Base-by-base conservation (phyloP, 495 filamentous ascomycete species). In the Xylaria cubensis region DNA sequence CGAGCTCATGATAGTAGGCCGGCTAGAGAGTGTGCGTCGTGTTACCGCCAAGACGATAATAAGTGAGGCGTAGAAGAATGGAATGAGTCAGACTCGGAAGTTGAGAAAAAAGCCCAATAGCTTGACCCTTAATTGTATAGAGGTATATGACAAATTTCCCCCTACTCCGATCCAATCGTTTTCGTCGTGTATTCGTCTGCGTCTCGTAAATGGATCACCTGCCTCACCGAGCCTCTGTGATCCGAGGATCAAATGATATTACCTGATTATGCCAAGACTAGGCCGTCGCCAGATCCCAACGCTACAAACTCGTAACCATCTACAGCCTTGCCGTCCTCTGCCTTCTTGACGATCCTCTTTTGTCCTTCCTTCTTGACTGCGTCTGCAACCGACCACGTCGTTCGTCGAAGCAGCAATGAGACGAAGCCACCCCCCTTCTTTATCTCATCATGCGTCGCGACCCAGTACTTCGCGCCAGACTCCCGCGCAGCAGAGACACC, bases 381-480 rank as follows among this genome's bases (percentile, higher is more conserved):
- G 39, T 86, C 86, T 61, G 81, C 74, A 53, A 86, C 53, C 0
- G 76, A 83, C 67, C 84, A 79, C 13, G 78, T 64, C 55, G 81
- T 85, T 69, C 88, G 77, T 44, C 72, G 72, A 64, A 90, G 72
- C 65, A 88, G 84, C 75, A 80, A 83, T 46, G 77, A 78, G 12
- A 89, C 80, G 12, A 89, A 41, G 13, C 88, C 88, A 12, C 80
- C 79, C 21, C 84, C 88, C 58, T 73, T 82, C 75, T 89, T 89
- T 15, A 86, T 74, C 74, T 89, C 88, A 76, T 90, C 87, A 76
- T 90, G 88, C 26, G 88, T 90, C 5, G 80, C 82, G 24, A 89
- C 73, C 88, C 88, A 89, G 73, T 89, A 90, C 67, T 82, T 84
- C 8, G 86, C 85, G 5, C 77, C 75, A 53, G 84, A 78, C 32